Evolutionary conservation across 2,329 filamentous ascomycete genomes (phyloP).

Genomic region (Thelonectria discophora): DNA sequence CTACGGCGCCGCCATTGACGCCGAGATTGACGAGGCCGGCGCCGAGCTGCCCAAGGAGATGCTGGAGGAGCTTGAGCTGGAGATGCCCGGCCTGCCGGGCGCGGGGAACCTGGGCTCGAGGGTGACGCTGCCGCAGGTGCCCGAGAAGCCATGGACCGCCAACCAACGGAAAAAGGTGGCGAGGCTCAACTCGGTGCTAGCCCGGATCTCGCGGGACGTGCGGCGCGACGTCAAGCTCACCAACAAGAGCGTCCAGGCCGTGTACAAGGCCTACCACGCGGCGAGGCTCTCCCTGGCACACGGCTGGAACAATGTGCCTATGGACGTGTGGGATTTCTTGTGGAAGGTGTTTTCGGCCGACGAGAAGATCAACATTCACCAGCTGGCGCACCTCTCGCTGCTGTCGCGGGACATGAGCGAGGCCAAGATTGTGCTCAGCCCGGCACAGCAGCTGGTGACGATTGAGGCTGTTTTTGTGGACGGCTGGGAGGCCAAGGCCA

Average conservation of each 20-base stretch:
- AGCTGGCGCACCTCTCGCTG: slow-evolving; percentile 67
- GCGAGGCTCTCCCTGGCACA: slow-evolving; percentile 55
- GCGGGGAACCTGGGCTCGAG: slow-evolving; percentile 39
- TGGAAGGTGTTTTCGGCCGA: slow-evolving; percentile 70
- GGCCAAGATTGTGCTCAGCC: slow-evolving; percentile 63
- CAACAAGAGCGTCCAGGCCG: slow-evolving; percentile 49
- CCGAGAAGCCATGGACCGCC: slow-evolving; percentile 48
- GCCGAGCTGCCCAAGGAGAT: slow-evolving; percentile 46
- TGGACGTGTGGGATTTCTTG: slow-evolving; percentile 69
- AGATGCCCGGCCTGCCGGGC: slow-evolving; percentile 40
- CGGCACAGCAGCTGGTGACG: slow-evolving; percentile 69
- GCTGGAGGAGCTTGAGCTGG: slow-evolving; percentile 45
- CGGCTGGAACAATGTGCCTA: slow-evolving; percentile 64
- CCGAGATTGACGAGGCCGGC: slow-evolving; percentile 46
- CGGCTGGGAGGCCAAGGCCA: slow-evolving; percentile 66
- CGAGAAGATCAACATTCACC: slow-evolving; percentile 59
- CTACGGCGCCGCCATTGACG: slow-evolving; percentile 49
- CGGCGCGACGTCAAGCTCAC: slow-evolving; percentile 42
- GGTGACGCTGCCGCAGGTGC: slow-evolving; percentile 46
- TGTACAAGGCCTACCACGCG: slow-evolving; percentile 61
- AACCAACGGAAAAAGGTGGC: slow-evolving; percentile 51
- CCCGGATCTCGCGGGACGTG: slow-evolving; percentile 42
- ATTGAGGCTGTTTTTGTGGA: slow-evolving; percentile 74
- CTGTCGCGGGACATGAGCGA: slow-evolving; percentile 73
- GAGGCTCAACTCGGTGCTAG: slow-evolving; percentile 48